Conservation (phyloP, 129 eudicot species). For the Oenanthe sinensis region DNA sequence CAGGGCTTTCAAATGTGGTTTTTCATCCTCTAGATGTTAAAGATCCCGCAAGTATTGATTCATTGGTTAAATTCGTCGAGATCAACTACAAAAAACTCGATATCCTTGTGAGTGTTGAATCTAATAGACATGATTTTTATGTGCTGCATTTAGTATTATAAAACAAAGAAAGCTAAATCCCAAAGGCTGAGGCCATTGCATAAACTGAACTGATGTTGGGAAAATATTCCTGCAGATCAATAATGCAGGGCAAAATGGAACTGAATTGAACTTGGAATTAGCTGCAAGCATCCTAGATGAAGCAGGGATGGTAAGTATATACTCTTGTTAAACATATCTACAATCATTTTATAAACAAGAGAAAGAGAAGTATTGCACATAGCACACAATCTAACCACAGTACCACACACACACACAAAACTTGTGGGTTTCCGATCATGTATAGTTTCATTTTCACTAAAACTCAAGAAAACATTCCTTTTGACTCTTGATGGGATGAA, state of each 20-base stretch:
- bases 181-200: not conserved
- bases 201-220: not conserved
- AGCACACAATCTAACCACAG: not conserved
- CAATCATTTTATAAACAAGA: not conserved
- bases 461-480: not conserved
- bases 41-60: conserved; percentile 19
- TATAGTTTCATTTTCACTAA: not conserved
- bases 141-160: not conserved
- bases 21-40: conserved; percentile 27
- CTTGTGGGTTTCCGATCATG: not conserved
- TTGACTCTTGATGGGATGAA: not conserved
- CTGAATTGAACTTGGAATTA: conserved; percentile 1
- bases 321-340: not conserved
- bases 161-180: not conserved
- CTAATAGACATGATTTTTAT: not conserved
- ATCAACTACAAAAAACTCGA: conserved; percentile 24
- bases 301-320: conserved; percentile 22
- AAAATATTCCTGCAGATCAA: conserved; percentile 19
- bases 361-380: not conserved
- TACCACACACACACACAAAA: not conserved
- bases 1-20: conserved; percentile 14
- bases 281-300: conserved; percentile 6
- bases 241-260: conserved; percentile 26
- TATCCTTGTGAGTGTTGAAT: conserved; percentile 4
- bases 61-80: conserved; percentile 20